Percentiles rank a stretch among this genome's conserved stretches.
These are phyloP conservation scores for Taiozyma sp. DNA, from an alignment of 1,139 yeast genomes.

Conservation along the genomic window DNA sequence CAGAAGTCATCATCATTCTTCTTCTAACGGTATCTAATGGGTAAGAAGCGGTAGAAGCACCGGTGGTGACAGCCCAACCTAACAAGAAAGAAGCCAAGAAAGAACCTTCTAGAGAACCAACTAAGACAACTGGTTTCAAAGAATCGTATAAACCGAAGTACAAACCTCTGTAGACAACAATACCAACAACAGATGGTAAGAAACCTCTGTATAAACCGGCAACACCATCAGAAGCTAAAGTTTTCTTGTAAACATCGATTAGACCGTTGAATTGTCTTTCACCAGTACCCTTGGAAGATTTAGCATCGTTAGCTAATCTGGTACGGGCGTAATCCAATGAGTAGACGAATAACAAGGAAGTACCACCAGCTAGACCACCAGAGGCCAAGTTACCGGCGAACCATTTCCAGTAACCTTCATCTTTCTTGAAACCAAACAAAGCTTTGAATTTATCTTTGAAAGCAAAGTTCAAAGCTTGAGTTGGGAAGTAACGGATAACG, in stretches of 20 bases:
- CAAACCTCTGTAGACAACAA: conserved; percentile 79
- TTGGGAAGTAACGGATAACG: conserved; percentile 82
- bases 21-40: conserved; percentile 83
- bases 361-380: conserved; percentile 83
- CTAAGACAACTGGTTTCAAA: conserved; percentile 68
- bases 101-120: conserved; percentile 67
- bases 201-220: conserved; percentile 84
- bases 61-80: conserved; percentile 79
- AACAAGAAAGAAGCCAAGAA: conserved; percentile 72
- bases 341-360: conserved; percentile 71
- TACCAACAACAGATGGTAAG: conserved; percentile 79
- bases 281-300: conserved; percentile 61
- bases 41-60: conserved; percentile 77
- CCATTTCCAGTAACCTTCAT: conserved; percentile 63
- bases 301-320: conserved; percentile 80
- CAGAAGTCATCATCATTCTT: conserved; percentile 88
- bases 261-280: conserved; percentile 78
- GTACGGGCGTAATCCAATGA: conserved; percentile 82
- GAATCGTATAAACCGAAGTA: conserved; percentile 82
- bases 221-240: conserved; percentile 70
- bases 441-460: conserved; percentile 81
- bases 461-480: conserved; percentile 81
- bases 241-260: conserved; percentile 73
- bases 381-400: conserved; percentile 79
- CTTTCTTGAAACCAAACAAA: conserved; percentile 72